These are phyloP conservation scores for Vanrija humicola DNA, from an alignment of 1,284 basidiomycete genomes.

Conservation along the genomic window DNA sequence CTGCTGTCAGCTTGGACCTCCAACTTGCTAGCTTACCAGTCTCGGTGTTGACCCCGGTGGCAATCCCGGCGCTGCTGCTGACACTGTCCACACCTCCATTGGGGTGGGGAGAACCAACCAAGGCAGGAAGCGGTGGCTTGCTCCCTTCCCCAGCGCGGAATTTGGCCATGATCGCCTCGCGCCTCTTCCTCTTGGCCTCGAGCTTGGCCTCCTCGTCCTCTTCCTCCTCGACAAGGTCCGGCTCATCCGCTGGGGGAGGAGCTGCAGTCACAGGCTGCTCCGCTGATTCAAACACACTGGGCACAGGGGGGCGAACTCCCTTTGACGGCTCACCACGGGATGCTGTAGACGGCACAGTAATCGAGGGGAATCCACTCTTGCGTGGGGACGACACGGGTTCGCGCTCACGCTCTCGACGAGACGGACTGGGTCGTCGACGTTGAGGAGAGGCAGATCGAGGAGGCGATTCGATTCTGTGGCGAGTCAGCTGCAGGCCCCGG, in stretches of 20 bases:
- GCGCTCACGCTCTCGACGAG: too few relatives aligned
- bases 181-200: conserved; percentile 71
- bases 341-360: too few relatives aligned
- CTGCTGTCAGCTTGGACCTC: conserved; percentile 10
- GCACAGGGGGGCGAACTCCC: too few relatives aligned
- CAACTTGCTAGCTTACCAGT: conserved; percentile 22
- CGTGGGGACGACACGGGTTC: too few relatives aligned
- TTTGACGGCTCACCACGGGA: too few relatives aligned
- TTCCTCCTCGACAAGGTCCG: conserved; percentile 58
- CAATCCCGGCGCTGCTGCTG: conserved; percentile 32
- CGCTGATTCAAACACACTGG: conserved; percentile 4
- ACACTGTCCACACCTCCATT: conserved; percentile 35
- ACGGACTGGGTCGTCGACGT: too few relatives aligned
- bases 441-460: not conserved
- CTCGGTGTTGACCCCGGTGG: conserved; percentile 29
- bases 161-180: conserved; percentile 80
- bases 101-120: not conserved
- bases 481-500: not conserved
- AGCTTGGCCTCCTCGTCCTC: conserved; percentile 67
- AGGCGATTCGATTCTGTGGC: conserved; percentile 4
- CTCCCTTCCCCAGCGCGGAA: conserved; percentile 49
- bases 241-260: conserved; percentile 22
- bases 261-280: conserved; percentile 12
- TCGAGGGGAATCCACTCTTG: too few relatives aligned
- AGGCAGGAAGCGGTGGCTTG: conserved; percentile 6